Percentiles rank a stretch among this genome's conserved stretches.
Conservation (phyloP, 352 stramenopile species). For the Aphanomyces euteiches region DNA sequence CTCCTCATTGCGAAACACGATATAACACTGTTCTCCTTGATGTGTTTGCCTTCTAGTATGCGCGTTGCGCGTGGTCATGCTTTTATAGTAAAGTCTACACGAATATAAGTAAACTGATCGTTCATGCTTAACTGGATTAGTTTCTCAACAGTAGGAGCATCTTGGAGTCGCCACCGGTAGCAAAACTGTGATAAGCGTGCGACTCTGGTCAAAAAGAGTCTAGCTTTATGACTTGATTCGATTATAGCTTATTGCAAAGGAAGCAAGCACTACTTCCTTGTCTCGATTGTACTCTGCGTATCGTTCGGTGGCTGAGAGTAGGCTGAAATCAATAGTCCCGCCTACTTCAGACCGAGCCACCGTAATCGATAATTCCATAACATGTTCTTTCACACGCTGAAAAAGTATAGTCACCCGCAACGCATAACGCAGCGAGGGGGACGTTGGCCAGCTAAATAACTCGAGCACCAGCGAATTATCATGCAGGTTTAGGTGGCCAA, state of each 20-base stretch:
- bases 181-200: too few relatives aligned
- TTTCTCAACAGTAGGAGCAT: too few relatives aligned
- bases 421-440: neutral
- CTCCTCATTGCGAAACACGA: too few relatives aligned
- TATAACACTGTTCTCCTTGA: too few relatives aligned
- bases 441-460: neutral
- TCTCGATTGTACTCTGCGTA: neutral
- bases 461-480: neutral
- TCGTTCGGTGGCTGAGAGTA: neutral
- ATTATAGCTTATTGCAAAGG: neutral
- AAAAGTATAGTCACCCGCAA: neutral
- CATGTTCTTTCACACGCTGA: too few relatives aligned
- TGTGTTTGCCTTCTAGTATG: too few relatives aligned
- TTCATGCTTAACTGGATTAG: too few relatives aligned
- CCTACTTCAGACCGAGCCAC: neutral
- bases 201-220: too few relatives aligned
- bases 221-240: neutral
- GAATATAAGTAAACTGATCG: too few relatives aligned
- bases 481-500: slow-evolving; percentile 37
- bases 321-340: neutral
- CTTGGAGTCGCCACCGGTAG: too few relatives aligned
- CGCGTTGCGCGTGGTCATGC: too few relatives aligned
- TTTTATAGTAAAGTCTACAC: too few relatives aligned
- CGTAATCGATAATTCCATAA: neutral
- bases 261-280: neutral